phyloP scores from a whole-genome alignment of 139 green algal species.

The Coelastrella sp. region DNA sequence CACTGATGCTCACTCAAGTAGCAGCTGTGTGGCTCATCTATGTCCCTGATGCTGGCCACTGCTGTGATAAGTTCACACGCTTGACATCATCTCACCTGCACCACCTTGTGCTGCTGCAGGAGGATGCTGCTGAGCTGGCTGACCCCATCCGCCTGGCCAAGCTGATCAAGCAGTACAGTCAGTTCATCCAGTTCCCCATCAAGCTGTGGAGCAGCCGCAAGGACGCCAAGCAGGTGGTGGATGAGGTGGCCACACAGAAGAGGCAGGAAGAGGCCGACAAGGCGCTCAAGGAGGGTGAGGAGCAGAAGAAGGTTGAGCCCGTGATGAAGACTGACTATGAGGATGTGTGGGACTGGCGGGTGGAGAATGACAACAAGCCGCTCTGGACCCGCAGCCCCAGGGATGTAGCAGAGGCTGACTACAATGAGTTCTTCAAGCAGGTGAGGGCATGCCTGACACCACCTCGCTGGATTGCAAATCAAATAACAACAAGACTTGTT shows the following conservation, averaged over 20 bases:
- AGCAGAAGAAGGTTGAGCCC: constrained; percentile 81
- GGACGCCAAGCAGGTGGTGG: constrained; percentile 79
- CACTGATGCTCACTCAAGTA: no score
- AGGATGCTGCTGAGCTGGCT: constrained; percentile 87
- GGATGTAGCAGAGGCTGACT: constrained; percentile 89
- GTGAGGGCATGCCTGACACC: not conserved
- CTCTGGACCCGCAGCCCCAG: constrained; percentile 90
- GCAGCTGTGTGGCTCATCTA: no score
- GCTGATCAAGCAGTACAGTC: constrained; percentile 97
- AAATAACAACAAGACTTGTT: no score
- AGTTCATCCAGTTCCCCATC: constrained; percentile 99
- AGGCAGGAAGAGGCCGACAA: constrained; percentile 84
- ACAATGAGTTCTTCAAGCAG: constrained; percentile 97
- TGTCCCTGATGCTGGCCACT: no score
- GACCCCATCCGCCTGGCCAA: constrained; percentile 77
- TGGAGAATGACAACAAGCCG: constrained; percentile 98
- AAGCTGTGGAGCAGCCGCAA: constrained; percentile 78
- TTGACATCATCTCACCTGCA: not conserved
- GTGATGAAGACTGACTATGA: constrained; percentile 93
- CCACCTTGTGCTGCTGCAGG: constrained; percentile 61
- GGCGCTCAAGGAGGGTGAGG: constrained; percentile 74
- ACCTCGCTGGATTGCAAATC: not conserved
- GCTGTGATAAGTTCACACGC: not conserved
- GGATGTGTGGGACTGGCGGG: constrained; percentile 83
- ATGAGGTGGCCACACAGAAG: constrained; percentile 84